Evolutionary conservation across 1,139 yeast genomes (phyloP), one percentile per base, ranked within the genome.

Genomic region (Pneumocystis oryctolagi): DNA sequence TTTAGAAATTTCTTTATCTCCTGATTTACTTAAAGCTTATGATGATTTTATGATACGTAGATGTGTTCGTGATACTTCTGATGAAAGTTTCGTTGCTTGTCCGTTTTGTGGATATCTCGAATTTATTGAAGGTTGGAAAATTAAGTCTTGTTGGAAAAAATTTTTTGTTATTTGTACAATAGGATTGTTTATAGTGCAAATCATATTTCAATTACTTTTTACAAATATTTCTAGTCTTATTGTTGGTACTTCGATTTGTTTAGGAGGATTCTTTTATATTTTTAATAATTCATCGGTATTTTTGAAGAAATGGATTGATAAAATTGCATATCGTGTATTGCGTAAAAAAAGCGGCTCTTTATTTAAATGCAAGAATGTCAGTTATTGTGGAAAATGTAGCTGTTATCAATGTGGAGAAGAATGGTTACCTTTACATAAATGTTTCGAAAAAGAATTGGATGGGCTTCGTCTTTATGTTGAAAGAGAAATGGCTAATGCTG

Each of bases 401-500:
- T 65, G 67, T 42, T 62, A 62, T 14, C 67, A 63, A 25, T 65
- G 67, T 61, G 63, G 42, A 25, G 64, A 65, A 57, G 67, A 65
- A 31, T 65, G 65, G 39, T 42, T 65, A 5, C 67, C 67, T 20
- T 65, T 65, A 35, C 67, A 65, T 62, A 63, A 62, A 37, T 65
- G 67, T 60, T 65, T 58, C 25, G 67, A 65, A 42, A 60, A 64
- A 30, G 67, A 64, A 40, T 64, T 65, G 40, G 67, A 65, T 60
- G 62, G 66, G n/a, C 39, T 62, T 58, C 63, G 67, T 18, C 60
- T 65, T 9, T 65, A 65, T 47, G 63, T 65, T 59, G 67, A 65
- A 57, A 53, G 57, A 9, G 67, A 66, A 8, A 65, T 65, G 67
- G 67, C 66, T 5, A 65, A 65, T 32, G 66, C 67, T 16, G 66